Evolutionary conservation across 805 yeast genomes (phyloP), one percentile per base, ranked within the genome.

Genomic region (Kluyveromyces starmeri): DNA sequence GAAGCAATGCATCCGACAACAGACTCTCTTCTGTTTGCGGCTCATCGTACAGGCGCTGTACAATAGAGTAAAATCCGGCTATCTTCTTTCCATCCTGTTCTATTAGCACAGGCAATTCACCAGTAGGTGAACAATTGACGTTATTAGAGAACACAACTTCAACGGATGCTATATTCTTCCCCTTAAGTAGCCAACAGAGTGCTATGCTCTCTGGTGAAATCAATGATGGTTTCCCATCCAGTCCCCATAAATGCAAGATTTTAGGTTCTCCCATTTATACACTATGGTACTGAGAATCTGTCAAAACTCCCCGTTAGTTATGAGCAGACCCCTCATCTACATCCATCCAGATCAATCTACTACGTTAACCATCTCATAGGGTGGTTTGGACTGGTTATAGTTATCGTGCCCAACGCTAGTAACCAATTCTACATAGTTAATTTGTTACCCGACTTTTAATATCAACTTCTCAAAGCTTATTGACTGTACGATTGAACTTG

Each of bases 121-220:
- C 69, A 8, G 62, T 61, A 8, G 61, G 63, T 1, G 83, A 70
- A 7, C 71, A 36, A 44, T 71, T 72, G 9, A 76, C 68, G 48
- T 79, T 77, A 35, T 73, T 71, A 2, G 83, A 74, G 2, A 77
- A 67, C 7, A 74, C 66, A 2, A 79, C 49, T 23, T 56, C 59
- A 40, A 44, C 38, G n/a, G 23, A 50, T 32, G 20, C 28, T 22
- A 30, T 42, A 0, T 44, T 44, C 4, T 26, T 9, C 21, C 38
- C 34, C 17, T 46, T 42, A 17, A 52, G 22, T 26, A 42, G 44
- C 58, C 59, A 50, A 22, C 36, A 40, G 9, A 56, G 32, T 2
- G 58, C 61, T 9, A 55, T 36, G 32, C 59, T 50, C 20, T 52
- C 59, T 4, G 53, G 53, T 7, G 50, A 47, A 6, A 55, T 33